Percentiles rank a stretch among this genome's conserved stretches.
Evolutionary conservation across 768 basidiomycete species (phyloP).

Genomic region (Boletus huronensis): DNA sequence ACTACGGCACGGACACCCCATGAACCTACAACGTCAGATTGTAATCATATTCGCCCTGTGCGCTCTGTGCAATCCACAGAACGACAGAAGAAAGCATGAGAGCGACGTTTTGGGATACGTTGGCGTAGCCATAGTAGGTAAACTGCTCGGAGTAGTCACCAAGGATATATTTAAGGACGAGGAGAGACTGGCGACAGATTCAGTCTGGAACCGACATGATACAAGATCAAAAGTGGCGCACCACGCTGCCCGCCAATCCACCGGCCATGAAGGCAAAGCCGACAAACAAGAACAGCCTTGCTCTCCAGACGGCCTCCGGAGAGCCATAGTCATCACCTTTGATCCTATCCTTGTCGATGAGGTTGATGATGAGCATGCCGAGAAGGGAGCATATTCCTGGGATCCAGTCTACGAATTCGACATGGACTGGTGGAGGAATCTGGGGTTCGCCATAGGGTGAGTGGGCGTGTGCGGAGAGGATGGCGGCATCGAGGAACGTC

Average conservation of each 20-base stretch:
- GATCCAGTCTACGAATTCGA: slow-evolving; percentile 96
- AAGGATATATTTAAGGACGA: slow-evolving; percentile 88
- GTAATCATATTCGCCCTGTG: slow-evolving; percentile 89
- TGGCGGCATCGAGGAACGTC: slow-evolving; percentile 91
- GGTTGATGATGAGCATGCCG: slow-evolving; percentile 87
- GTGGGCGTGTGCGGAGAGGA: slow-evolving; percentile 83
- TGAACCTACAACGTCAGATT: slow-evolving; percentile 62
- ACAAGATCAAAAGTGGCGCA: slow-evolving; percentile 40
- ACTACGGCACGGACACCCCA: neutral
- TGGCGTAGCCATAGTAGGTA: slow-evolving; percentile 90
- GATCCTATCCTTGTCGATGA: slow-evolving; percentile 93
- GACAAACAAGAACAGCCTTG: slow-evolving; percentile 85
- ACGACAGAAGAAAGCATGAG: slow-evolving; percentile 84
- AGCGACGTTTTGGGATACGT: slow-evolving; percentile 89
- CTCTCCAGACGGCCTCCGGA: slow-evolving; percentile 84
- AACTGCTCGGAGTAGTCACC: slow-evolving; percentile 68
- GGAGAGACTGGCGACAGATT: slow-evolving; percentile 56
- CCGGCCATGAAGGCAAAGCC: slow-evolving; percentile 98
- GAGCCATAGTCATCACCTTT: slow-evolving; percentile 80
- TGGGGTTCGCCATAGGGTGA: slow-evolving; percentile 70
- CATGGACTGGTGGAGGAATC: slow-evolving; percentile 70
- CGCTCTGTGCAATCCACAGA: slow-evolving; percentile 89
- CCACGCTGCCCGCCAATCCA: slow-evolving; percentile 94
- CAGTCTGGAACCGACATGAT: neutral
- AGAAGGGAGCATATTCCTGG: slow-evolving; percentile 90